Conservation (phyloP, 148 eudicot genomes). For the Silene uniflora region DNA sequence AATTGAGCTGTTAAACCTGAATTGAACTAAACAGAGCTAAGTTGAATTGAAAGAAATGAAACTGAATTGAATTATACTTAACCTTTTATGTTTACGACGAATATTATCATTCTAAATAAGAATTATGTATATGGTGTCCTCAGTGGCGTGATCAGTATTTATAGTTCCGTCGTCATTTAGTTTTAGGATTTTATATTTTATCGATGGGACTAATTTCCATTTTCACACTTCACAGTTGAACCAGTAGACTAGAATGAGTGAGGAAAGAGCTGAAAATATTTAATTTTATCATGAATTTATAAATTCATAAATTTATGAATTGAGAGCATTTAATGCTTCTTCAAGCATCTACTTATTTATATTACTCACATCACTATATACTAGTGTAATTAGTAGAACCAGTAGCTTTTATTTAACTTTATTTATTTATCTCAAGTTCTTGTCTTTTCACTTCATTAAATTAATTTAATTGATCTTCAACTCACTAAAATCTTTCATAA, state of each 20-base stretch:
- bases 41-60: too few relatives aligned
- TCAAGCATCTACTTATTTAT: neutral
- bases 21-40: too few relatives aligned
- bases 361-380: too few relatives aligned
- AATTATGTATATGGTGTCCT: too few relatives aligned
- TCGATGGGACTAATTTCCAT: neutral
- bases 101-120: too few relatives aligned
- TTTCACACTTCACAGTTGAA: neutral
- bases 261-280: constrained; percentile 13
- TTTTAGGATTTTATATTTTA: too few relatives aligned
- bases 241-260: neutral
- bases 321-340: constrained; percentile 8
- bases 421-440: neutral
- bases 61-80: too few relatives aligned
- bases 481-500: neutral
- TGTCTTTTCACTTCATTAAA: neutral
- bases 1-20: too few relatives aligned
- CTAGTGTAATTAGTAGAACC: neutral
- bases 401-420: neutral
- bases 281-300: neutral
- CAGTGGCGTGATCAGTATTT: too few relatives aligned
- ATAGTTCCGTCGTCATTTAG: too few relatives aligned
- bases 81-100: too few relatives aligned
- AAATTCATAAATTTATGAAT: neutral
- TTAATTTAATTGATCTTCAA: neutral